Conservation (phyloP, 2,329 filamentous ascomycete genomes). For the Eurotiales sp. region DNA sequence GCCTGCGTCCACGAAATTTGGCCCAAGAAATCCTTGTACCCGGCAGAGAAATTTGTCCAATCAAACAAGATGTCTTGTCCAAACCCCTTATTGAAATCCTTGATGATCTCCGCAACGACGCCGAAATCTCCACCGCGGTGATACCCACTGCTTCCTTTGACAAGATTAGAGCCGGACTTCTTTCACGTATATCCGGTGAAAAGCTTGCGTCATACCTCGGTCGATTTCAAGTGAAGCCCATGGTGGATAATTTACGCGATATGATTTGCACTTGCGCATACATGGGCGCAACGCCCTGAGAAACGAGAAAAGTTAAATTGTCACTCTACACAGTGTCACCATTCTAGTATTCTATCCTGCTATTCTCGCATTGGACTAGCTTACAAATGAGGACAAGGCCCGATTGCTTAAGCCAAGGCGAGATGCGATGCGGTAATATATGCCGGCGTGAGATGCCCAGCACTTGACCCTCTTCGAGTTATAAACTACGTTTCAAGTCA, state of each 20-base stretch:
- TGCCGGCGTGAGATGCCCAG: conserved; percentile 61
- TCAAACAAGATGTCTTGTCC: neutral
- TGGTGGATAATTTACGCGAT: neutral
- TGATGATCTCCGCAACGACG: neutral
- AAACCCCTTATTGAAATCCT: neutral
- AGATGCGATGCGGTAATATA: conserved; percentile 72
- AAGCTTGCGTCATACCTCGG: neutral
- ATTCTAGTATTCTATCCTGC: conserved; percentile 67
- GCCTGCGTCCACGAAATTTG: conserved; percentile 63
- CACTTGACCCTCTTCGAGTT: conserved; percentile 58
- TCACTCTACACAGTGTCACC: conserved; percentile 73
- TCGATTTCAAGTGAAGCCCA: neutral
- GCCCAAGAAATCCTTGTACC: conserved; percentile 29
- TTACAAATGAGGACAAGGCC: conserved; percentile 58
- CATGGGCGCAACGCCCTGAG: conserved; percentile 58
- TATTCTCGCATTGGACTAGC: conserved; percentile 59
- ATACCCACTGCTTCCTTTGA: neutral
- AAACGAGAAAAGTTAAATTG: conserved; percentile 77
- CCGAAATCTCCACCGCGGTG: neutral
- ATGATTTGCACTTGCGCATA: conserved; percentile 15
- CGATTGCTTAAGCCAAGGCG: conserved; percentile 77
- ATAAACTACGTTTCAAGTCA: conserved; percentile 53
- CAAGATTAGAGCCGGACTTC: neutral
- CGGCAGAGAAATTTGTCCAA: neutral
- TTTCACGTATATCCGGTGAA: neutral